Evolutionary conservation across 1,284 basidiomycete genomes (phyloP), one percentile per base, ranked within the genome.

Genomic region (Malassezia arunalokei): DNA sequence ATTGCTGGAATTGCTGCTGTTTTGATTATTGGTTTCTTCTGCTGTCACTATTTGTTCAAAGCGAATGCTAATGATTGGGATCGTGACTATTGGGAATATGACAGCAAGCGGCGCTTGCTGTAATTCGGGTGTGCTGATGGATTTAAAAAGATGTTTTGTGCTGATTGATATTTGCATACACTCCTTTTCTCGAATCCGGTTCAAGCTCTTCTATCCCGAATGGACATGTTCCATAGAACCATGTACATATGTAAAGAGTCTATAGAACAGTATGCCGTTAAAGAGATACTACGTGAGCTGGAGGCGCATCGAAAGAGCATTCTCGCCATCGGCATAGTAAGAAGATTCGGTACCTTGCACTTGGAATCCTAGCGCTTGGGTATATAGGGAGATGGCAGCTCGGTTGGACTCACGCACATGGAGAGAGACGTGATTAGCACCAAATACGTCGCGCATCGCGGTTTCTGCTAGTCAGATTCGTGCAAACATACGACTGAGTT

Each of bases 241-340:
- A 24, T 24, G 20, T 24, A 24, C 20, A 24, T 24, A 24, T 24
- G 20, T 4, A 24, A 24, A 24, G 20, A 24, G 20, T 24, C 20
- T 46, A 46, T 37, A 37, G 31, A 29, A 29, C 40, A 42, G 31
- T 30, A n/a, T 8, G 28, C n/a, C 5, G 8, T 14, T 6, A 8
- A 15, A 14, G 20, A 24, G 2, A 24, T 24, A n/a, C 42, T 40
- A 41, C 42, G 53, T 57, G 32, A 71, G 56, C 33, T 62, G 51
- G 43, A 73, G 59, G 6, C 70, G 59, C 70, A 73, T 73, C 3
- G 63, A 67, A 12, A 64, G 48, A 2, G 68, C 70, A 42, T 73
- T 66, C 42, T 73, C 70, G 20, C 70, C 70, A 39, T 73, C 70
- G 24, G 70, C 70, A 44, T 73, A 73, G 57, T 73, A 73, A 12